A percentile compares a stretch with the other conserved stretches of the same genome.
Conservation (phyloP, 495 filamentous ascomycete genomes). For the Xylaria bambusicola region DNA sequence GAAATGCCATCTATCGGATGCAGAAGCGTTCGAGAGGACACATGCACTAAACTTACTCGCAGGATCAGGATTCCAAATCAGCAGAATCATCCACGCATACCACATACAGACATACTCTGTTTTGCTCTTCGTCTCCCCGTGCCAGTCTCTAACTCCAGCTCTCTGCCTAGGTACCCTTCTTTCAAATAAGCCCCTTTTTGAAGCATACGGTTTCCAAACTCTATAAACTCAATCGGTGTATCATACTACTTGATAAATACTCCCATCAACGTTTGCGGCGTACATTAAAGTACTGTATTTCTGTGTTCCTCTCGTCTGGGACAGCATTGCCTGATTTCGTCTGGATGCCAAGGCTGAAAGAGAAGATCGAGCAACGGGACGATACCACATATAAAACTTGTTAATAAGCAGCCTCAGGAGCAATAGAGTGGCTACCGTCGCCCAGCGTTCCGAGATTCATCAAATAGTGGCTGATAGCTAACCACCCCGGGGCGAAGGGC, state of each 20-base stretch:
- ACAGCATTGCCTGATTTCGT: neutral
- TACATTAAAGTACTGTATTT: neutral
- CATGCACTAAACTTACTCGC: neutral
- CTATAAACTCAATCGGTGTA: too few relatives aligned
- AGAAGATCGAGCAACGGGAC: neutral
- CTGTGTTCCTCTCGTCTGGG: neutral
- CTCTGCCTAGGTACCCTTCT: neutral
- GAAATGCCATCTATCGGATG: neutral
- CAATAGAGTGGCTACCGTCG: neutral
- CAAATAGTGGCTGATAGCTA: neutral
- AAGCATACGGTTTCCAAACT: neutral
- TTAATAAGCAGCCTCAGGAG: too few relatives aligned
- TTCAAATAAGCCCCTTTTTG: neutral
- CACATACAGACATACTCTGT: too few relatives aligned
- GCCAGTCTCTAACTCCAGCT: too few relatives aligned
- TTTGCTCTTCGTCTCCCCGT: too few relatives aligned
- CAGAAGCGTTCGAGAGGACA: neutral
- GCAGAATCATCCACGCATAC: neutral
- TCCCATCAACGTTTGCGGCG: too few relatives aligned
- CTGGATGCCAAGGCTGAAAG: neutral
- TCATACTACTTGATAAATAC: too few relatives aligned
- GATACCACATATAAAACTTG: too few relatives aligned
- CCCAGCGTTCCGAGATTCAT: neutral
- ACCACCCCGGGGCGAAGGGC: neutral
- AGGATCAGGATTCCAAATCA: constrained; percentile 6